Evolutionary conservation across 805 yeast genomes (phyloP).

Genomic region (Metschnikowia sp.): DNA sequence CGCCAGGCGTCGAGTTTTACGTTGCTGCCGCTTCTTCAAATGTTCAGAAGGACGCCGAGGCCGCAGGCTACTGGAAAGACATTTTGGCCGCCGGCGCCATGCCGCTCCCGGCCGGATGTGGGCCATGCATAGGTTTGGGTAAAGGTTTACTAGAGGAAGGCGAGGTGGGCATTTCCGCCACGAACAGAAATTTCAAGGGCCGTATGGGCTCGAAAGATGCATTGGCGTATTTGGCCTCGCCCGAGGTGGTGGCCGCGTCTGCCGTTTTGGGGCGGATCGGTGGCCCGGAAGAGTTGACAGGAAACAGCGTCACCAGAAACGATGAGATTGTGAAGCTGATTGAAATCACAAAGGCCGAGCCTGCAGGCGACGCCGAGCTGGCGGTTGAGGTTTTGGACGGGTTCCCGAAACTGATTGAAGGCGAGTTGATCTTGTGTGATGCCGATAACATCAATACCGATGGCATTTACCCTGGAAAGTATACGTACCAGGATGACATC

Average conservation of each 20-base stretch:
- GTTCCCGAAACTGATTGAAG: slow-evolving; percentile 84
- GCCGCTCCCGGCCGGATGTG: slow-evolving; percentile 97
- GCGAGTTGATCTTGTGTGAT: slow-evolving; percentile 92
- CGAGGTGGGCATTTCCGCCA: slow-evolving; percentile 97
- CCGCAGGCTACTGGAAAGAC: slow-evolving; percentile 87
- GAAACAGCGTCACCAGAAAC: slow-evolving; percentile 44
- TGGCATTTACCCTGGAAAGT: slow-evolving; percentile 98
- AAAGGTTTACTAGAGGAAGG: slow-evolving; percentile 91
- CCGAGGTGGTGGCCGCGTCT: slow-evolving; percentile 97
- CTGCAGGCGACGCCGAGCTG: slow-evolving; percentile 25
- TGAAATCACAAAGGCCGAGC: slow-evolving; percentile 25
- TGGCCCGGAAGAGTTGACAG: slow-evolving; percentile 81
- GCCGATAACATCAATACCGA: slow-evolving; percentile 97
- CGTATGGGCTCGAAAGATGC: slow-evolving; percentile 99
- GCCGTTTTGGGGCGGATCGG: slow-evolving; percentile 95
- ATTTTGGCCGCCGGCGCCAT: slow-evolving; percentile 89
- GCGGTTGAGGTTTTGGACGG: slow-evolving; percentile 80
- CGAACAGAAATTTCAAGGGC: slow-evolving; percentile 98
- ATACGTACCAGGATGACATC: slow-evolving; percentile 97
- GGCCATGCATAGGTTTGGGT: slow-evolving; percentile 98
- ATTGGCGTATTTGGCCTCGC: slow-evolving; percentile 91
- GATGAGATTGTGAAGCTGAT: slow-evolving; percentile 47
- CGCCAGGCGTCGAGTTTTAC: slow-evolving; percentile 89
- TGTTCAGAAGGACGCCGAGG: slow-evolving; percentile 91
- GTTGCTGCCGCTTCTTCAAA: slow-evolving; percentile 96